Percentiles rank a stretch among this genome's conserved stretches.
Conservation (phyloP, 148 eudicot species). For the Spergularia bocconei region DNA sequence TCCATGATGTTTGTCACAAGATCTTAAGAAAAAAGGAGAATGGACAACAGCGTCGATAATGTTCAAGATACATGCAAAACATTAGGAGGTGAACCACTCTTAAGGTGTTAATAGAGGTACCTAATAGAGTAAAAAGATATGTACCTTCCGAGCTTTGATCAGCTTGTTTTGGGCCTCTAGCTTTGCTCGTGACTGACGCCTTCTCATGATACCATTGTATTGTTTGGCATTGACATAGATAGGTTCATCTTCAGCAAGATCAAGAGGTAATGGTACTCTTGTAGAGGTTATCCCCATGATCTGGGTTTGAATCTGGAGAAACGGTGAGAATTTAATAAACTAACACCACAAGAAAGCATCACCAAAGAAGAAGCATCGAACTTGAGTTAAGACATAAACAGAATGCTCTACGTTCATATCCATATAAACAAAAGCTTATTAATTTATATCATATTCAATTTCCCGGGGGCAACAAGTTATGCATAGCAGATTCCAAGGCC, state of each 20-base stretch:
- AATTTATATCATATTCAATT: no score
- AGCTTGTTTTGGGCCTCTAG: constrained; percentile 85
- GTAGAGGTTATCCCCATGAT: constrained; percentile 46
- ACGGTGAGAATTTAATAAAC: neutral
- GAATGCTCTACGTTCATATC: no score
- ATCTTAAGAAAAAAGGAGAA: neutral
- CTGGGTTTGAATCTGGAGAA: constrained; percentile 56
- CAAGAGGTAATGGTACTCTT: constrained; percentile 69
- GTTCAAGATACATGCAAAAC: neutral
- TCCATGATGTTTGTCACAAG: no score
- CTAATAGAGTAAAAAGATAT: neutral
- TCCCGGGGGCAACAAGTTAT: no score
- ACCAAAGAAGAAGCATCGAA: neutral
- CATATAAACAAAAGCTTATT: no score
- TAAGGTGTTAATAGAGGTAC: neutral
- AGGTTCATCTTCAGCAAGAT: constrained; percentile 67
- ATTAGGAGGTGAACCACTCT: neutral
- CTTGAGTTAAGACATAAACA: no score
- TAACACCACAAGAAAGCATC: neutral
- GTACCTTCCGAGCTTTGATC: constrained; percentile 43
- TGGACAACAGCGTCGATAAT: neutral
- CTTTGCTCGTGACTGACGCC: constrained; percentile 87
- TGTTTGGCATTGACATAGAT: constrained; percentile 88
- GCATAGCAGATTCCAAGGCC: no score
- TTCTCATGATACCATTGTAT: constrained; percentile 81